Percentiles rank a stretch among this genome's conserved stretches.
These are phyloP conservation scores for Pyrenopolyporus hunteri DNA, from an alignment of 495 filamentous ascomycete genomes.

Conservation along the genomic window DNA sequence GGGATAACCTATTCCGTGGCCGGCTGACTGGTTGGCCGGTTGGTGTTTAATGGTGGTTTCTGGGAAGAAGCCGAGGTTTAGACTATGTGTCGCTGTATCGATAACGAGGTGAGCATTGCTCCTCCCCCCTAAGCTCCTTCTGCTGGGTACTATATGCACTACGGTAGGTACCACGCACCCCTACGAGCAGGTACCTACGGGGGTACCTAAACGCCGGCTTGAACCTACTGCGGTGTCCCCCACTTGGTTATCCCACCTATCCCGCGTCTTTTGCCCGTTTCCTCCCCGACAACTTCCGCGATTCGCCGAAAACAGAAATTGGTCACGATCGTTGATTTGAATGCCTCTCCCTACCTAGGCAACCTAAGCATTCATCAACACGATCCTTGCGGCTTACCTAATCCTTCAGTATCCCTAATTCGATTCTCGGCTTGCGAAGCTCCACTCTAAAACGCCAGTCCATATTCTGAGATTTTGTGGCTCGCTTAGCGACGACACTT, in stretches of 20 bases:
- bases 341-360: not conserved
- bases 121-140: too few relatives aligned
- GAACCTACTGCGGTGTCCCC: too few relatives aligned
- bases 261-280: not conserved
- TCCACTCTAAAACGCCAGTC: conserved; percentile 14
- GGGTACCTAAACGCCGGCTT: too few relatives aligned
- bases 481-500: conserved; percentile 29
- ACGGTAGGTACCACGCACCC: too few relatives aligned
- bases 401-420: conserved; percentile 1
- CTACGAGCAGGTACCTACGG: too few relatives aligned
- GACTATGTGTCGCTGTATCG: not conserved
- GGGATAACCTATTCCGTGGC: too few relatives aligned
- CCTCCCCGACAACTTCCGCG: not conserved
- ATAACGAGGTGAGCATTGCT: not conserved
- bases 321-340: conserved; percentile 25
- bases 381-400: conserved; percentile 26
- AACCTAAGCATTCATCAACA: not conserved
- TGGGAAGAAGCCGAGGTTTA: conserved; percentile 8
- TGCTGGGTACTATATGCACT: too few relatives aligned
- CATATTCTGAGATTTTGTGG: conserved; percentile 18
- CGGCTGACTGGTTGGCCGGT: too few relatives aligned
- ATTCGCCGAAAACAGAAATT: conserved; percentile 24
- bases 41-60: not conserved
- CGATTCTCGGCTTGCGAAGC: not conserved
- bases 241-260: not conserved